phyloP scores from a whole-genome alignment of 2,329 filamentous ascomycete species.

The Penicillium nordicum region DNA sequence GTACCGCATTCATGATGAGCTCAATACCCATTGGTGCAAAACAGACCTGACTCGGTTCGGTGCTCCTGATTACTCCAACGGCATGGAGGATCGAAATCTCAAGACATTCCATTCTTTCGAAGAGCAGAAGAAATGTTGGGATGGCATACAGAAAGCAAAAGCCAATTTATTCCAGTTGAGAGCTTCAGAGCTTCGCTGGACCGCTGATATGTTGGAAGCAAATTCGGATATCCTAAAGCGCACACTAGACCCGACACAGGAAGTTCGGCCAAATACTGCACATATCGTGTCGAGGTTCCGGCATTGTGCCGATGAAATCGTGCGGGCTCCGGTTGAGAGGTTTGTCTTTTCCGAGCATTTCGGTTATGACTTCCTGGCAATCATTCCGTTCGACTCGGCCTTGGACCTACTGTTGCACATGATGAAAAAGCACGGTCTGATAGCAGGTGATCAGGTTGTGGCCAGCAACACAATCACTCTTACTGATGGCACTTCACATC shows the following conservation, averaged over 20 bases:
- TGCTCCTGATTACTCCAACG: neutral
- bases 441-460: neutral
- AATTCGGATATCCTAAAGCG: slow-evolving; percentile 24
- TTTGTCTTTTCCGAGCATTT: slow-evolving; percentile 5
- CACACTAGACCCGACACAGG: slow-evolving; percentile 15
- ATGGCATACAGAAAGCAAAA: slow-evolving; percentile 8
- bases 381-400: slow-evolving; percentile 14
- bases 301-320: neutral
- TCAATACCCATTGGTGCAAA: neutral
- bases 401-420: slow-evolving; percentile 6
- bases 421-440: slow-evolving; percentile 8
- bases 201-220: slow-evolving; percentile 17
- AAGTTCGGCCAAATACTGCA: slow-evolving; percentile 10
- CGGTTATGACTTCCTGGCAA: slow-evolving; percentile 8
- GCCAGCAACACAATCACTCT: neutral
- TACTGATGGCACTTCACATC: neutral
- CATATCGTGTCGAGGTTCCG: slow-evolving; percentile 12
- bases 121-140: slow-evolving; percentile 1
- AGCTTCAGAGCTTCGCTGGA: slow-evolving; percentile 9
- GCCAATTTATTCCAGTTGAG: neutral
- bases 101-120: neutral
- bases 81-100: neutral
- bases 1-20: neutral
- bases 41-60: neutral
- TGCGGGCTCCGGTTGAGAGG: neutral